Evolutionary conservation across 2,329 filamentous ascomycete genomes (phyloP).

Genomic region (Ramularia endophylla): DNA sequence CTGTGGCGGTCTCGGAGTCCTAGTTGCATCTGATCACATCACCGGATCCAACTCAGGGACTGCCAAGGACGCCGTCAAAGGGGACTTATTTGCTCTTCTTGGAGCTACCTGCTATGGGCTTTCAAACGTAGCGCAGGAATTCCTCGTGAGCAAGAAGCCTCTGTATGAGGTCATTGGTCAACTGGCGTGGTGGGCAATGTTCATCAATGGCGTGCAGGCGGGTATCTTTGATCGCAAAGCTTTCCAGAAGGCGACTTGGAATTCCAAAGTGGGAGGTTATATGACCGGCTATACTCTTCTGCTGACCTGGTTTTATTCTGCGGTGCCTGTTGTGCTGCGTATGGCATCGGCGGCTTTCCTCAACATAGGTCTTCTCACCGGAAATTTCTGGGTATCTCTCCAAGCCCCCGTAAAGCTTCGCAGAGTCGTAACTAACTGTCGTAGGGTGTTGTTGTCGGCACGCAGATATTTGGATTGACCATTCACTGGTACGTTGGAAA

Average conservation of each 20-base stretch:
- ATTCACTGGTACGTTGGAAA: constrained; percentile 51
- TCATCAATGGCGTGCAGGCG: constrained; percentile 87
- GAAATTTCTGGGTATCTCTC: constrained; percentile 70
- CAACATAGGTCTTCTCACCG: constrained; percentile 89
- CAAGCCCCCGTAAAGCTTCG: too few relatives aligned
- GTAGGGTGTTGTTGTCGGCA: constrained; percentile 75
- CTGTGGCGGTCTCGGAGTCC: constrained; percentile 82
- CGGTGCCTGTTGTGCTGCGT: constrained; percentile 81
- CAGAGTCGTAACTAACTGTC: too few relatives aligned
- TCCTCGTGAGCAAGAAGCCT: constrained; percentile 78
- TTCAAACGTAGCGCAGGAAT: constrained; percentile 89
- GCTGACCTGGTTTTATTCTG: constrained; percentile 77
- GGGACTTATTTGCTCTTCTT: constrained; percentile 84
- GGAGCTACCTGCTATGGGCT: constrained; percentile 89
- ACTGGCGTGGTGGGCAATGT: constrained; percentile 77
- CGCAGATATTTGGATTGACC: constrained; percentile 71
- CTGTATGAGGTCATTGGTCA: constrained; percentile 92
- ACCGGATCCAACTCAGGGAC: constrained; percentile 65
- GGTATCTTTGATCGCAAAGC: constrained; percentile 81
- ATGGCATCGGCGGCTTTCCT: constrained; percentile 91
- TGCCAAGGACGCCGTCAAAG: constrained; percentile 70
- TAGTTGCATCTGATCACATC: constrained; percentile 83
- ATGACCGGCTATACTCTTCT: constrained; percentile 84
- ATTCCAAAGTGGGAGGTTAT: constrained; percentile 63
- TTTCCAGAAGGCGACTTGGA: constrained; percentile 50